These are phyloP conservation scores for Candida railenensis DNA, from an alignment of 805 yeast genomes.

Conservation along the genomic window DNA sequence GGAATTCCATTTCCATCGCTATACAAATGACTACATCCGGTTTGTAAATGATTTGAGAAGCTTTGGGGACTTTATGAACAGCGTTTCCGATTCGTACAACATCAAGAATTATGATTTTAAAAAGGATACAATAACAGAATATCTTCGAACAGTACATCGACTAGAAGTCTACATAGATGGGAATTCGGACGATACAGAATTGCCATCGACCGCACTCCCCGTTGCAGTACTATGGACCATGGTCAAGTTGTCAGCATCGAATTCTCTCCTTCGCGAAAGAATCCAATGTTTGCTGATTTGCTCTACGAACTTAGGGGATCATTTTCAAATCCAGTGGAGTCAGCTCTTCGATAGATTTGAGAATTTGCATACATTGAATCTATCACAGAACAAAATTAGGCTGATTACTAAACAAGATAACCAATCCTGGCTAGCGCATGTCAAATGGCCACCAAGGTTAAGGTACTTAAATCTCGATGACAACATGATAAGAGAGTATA, in stretches of 20 bases:
- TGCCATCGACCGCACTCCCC: slow-evolving; percentile 28
- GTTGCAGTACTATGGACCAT: slow-evolving; percentile 27
- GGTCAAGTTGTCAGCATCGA: slow-evolving; percentile 18
- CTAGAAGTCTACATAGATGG: slow-evolving; percentile 27
- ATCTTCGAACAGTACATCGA: slow-evolving; percentile 12
- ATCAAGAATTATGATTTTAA: not conserved
- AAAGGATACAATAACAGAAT: not conserved
- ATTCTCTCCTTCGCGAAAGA: slow-evolving; percentile 15
- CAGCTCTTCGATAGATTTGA: slow-evolving; percentile 23
- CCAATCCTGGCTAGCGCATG: slow-evolving; percentile 2
- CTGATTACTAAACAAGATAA: not conserved
- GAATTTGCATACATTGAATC: slow-evolving; percentile 18
- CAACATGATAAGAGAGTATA: slow-evolving; percentile 21
- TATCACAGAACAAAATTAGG: slow-evolving; percentile 23
- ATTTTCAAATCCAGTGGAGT: slow-evolving; percentile 31
- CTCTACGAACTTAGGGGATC: slow-evolving; percentile 34
- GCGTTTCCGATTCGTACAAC: not conserved
- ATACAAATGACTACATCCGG: slow-evolving; percentile 20
- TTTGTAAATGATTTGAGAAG: slow-evolving; percentile 20
- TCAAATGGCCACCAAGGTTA: slow-evolving; percentile 25
- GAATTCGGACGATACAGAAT: slow-evolving; percentile 22
- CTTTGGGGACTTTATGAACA: slow-evolving; percentile 9
- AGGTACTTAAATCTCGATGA: slow-evolving; percentile 21
- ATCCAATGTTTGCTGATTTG: slow-evolving; percentile 21
- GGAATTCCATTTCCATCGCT: slow-evolving; percentile 21